Evolutionary conservation across 1,284 basidiomycete species (phyloP).

Genomic region (Takashimella tepidaria): DNA sequence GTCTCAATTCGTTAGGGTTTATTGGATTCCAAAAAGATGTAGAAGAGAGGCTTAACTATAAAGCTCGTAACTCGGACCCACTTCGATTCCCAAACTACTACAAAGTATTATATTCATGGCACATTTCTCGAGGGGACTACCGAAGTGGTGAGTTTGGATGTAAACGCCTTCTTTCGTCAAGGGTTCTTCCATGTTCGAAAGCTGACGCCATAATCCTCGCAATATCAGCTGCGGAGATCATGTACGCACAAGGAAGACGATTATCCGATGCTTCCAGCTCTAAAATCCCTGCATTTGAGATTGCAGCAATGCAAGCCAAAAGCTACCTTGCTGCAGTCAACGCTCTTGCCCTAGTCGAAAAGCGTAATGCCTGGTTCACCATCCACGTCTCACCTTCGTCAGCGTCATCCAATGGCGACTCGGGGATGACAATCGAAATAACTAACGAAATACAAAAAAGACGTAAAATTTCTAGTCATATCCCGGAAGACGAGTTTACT

Average conservation of each 20-base stretch:
- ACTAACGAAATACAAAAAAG: slow-evolving; percentile 53
- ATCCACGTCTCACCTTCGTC: slow-evolving; percentile 41
- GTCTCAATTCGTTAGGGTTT: slow-evolving; percentile 79
- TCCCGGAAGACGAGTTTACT: slow-evolving; percentile 69
- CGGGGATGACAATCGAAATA: no score
- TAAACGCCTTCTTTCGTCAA: no score
- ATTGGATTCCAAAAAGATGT: slow-evolving; percentile 80
- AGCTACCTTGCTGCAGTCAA: slow-evolving; percentile 83
- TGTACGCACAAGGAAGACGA: slow-evolving; percentile 89
- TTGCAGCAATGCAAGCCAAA: slow-evolving; percentile 71
- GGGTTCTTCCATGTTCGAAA: no score
- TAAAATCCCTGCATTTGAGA: slow-evolving; percentile 51
- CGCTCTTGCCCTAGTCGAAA: slow-evolving; percentile 74
- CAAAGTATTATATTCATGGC: slow-evolving; percentile 91
- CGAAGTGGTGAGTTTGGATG: slow-evolving; percentile 70
- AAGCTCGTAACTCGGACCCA: slow-evolving; percentile 90
- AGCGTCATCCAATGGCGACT: background rate
- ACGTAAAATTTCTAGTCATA: slow-evolving; percentile 64
- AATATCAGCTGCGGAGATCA: slow-evolving; percentile 69
- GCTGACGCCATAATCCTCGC: background rate
- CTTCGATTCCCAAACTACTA: slow-evolving; percentile 81
- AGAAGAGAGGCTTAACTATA: slow-evolving; percentile 84
- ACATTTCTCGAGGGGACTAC: slow-evolving; percentile 77
- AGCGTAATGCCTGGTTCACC: slow-evolving; percentile 77
- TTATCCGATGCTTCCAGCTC: slow-evolving; percentile 53